These are phyloP conservation scores for Xylariomycetidae sp. DNA, from an alignment of 2,329 filamentous ascomycete genomes.

Conservation along the genomic window DNA sequence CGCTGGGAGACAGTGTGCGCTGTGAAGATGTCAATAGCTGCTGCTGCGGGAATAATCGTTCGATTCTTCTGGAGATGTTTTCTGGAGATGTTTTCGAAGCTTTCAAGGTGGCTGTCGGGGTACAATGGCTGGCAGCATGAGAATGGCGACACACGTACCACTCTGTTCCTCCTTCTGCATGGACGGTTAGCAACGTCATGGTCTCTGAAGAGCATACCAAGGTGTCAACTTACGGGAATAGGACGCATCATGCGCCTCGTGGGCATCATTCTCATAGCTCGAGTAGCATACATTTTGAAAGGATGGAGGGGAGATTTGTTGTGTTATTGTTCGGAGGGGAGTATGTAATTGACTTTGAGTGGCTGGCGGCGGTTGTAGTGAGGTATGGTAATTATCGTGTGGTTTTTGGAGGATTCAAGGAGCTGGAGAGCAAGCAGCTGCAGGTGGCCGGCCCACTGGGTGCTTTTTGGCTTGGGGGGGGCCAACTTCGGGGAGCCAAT, in stretches of 20 bases:
- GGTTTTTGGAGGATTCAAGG: no score
- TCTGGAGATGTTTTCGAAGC: constrained; percentile 7
- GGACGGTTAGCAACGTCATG: constrained; percentile 34
- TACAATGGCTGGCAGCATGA: constrained; percentile 18
- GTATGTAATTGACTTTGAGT: no score
- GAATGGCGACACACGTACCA: constrained; percentile 55
- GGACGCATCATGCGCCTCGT: constrained; percentile 64
- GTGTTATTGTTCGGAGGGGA: constrained; percentile 3
- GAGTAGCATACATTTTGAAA: constrained; percentile 60
- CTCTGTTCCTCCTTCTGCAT: constrained; percentile 61
- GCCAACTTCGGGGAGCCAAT: no score
- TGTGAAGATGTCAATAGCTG: constrained; percentile 35
- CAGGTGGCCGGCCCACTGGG: no score
- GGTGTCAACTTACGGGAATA: constrained; percentile 62
- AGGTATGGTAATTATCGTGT: background rate
- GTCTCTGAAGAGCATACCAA: no score
- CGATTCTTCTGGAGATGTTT: background rate
- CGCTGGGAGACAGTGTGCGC: constrained; percentile 97
- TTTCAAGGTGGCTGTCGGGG: constrained; percentile 4
- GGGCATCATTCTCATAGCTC: constrained; percentile 62
- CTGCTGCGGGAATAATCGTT: no score
- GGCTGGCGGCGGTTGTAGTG: constrained; percentile 7
- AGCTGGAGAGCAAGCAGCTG: no score
- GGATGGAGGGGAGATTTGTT: constrained; percentile 19
- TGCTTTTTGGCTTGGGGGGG: no score